These are phyloP conservation scores for Pythium grandisporangium DNA, from an alignment of 352 stramenopile species.

Conservation along the genomic window DNA sequence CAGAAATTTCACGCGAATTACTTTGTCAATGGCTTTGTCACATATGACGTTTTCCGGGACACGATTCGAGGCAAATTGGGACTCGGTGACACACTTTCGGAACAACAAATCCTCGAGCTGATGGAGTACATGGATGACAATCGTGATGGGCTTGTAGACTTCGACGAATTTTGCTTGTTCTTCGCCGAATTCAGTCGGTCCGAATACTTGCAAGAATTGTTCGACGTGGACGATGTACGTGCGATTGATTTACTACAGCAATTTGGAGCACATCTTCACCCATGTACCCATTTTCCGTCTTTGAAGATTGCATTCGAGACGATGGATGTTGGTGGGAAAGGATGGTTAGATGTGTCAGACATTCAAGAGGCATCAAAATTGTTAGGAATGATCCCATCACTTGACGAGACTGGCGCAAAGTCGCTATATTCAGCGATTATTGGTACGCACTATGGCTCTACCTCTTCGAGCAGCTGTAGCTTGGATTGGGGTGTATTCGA, in stretches of 20 bases:
- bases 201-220: constrained; percentile 67
- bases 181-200: constrained; percentile 75
- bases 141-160: constrained; percentile 83
- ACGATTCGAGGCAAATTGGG: constrained; percentile 58
- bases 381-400: constrained; percentile 34
- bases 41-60: constrained; percentile 69
- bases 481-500: constrained; percentile 70
- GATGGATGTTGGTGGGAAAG: constrained; percentile 32
- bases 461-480: constrained; percentile 16
- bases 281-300: constrained; percentile 28
- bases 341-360: constrained; percentile 33
- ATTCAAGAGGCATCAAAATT: constrained; percentile 38
- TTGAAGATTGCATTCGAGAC: constrained; percentile 45
- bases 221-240: constrained; percentile 65
- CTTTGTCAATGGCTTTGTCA: constrained; percentile 40
- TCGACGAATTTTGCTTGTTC: constrained; percentile 84
- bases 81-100: constrained; percentile 54
- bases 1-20: constrained; percentile 38
- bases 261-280: constrained; percentile 38
- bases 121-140: constrained; percentile 91
- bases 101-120: constrained; percentile 89
- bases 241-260: constrained; percentile 64
- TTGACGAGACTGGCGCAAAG: constrained; percentile 35
- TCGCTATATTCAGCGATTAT: constrained; percentile 58
- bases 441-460: constrained; percentile 50